Conservation (phyloP, 495 filamentous ascomycete species). For the Elasticomyces elasticus region DNA sequence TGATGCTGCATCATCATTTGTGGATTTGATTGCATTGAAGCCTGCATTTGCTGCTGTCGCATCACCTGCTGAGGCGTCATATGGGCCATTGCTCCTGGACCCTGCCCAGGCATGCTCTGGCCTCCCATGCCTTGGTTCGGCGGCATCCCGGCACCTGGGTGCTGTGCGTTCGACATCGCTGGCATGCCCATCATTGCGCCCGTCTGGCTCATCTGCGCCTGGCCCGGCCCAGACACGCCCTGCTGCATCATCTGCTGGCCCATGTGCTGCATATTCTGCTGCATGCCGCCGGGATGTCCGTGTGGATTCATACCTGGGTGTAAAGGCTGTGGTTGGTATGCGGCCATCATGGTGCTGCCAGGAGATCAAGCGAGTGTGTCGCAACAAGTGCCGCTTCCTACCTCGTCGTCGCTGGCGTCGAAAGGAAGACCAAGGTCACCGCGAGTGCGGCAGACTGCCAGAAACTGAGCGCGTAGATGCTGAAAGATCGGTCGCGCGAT, state of each 20-base stretch:
- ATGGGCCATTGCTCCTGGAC: constrained; percentile 68
- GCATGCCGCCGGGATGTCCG: constrained; percentile 52
- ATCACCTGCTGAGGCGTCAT: constrained; percentile 61
- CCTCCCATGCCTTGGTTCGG: constrained; percentile 17
- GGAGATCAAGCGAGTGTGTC: neutral
- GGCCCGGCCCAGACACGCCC: constrained; percentile 70
- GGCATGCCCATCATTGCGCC: constrained; percentile 79
- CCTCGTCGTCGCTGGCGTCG: neutral
- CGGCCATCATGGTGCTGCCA: constrained; percentile 30
- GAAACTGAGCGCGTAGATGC: constrained; percentile 12
- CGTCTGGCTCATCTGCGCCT: constrained; percentile 67
- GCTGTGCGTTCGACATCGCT: constrained; percentile 37
- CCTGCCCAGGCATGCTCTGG: constrained; percentile 41
- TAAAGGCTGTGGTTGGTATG: constrained; percentile 53
- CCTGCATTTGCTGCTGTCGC: constrained; percentile 43
- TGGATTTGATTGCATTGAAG: constrained; percentile 33
- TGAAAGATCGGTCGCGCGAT: constrained; percentile 1
- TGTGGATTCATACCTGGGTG: constrained; percentile 53
- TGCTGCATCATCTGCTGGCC: constrained; percentile 73
- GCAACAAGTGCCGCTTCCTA: neutral
- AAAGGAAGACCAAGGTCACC: neutral
- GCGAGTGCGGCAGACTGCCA: neutral
- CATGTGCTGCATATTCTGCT: constrained; percentile 52
- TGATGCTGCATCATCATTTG: constrained; percentile 21
- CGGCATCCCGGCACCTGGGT: constrained; percentile 7